Conservation (phyloP, 352 stramenopile genomes). For the Phytophthora sansomeana region DNA sequence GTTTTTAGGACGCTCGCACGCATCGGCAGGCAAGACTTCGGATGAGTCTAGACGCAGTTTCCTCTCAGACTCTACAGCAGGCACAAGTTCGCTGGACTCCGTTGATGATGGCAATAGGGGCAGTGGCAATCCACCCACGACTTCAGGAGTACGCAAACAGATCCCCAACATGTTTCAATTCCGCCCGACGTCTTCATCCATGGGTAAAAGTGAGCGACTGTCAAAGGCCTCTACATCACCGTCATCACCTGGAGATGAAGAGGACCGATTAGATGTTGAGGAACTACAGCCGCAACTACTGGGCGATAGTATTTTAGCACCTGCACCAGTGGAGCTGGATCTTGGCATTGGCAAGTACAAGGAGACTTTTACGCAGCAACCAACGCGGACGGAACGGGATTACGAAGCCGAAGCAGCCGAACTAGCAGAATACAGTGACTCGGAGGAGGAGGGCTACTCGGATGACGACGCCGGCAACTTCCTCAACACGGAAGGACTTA, state of each 20-base stretch:
- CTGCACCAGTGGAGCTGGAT: constrained; percentile 45
- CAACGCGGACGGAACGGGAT: constrained; percentile 25
- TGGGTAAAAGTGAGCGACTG: constrained; percentile 45
- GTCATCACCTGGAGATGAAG: constrained; percentile 45
- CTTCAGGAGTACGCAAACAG: constrained; percentile 39
- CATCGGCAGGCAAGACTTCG: constrained; percentile 32
- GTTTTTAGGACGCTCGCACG: constrained; percentile 35
- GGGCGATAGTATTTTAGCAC: constrained; percentile 33
- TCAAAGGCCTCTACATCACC: constrained; percentile 47
- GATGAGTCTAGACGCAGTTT: constrained; percentile 47
- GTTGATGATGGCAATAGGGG: constrained; percentile 37
- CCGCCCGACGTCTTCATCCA: constrained; percentile 48
- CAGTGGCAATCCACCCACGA: constrained; percentile 40
- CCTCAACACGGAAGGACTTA: constrained; percentile 36
- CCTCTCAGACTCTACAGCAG: constrained; percentile 42
- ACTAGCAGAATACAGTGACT: constrained; percentile 42
- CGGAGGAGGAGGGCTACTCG: constrained; percentile 25
- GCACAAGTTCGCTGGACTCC: constrained; percentile 43
- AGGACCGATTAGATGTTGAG: constrained; percentile 45
- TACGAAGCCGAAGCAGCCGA: constrained; percentile 46
- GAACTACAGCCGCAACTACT: constrained; percentile 41
- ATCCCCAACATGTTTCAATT: constrained; percentile 76
- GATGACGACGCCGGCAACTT: constrained; percentile 47
- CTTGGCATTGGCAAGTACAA: constrained; percentile 71
- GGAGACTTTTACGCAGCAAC: constrained; percentile 34